Evolutionary conservation across 352 stramenopile species (phyloP), one percentile per base, ranked within the genome.

Genomic region (Phytophthora sp.): DNA sequence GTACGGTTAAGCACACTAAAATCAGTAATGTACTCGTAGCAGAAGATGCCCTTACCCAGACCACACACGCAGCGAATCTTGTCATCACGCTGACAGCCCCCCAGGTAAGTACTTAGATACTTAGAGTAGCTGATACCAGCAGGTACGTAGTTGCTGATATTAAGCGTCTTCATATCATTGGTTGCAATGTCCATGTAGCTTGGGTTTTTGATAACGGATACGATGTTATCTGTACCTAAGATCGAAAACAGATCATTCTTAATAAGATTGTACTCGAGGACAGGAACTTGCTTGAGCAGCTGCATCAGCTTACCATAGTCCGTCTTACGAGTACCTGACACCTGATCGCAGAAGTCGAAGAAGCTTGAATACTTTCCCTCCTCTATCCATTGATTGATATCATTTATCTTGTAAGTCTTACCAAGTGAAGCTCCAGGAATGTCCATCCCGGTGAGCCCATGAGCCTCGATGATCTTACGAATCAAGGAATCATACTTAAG

Each of bases 131-230:
- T 24, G 8, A 17, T 42, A 23, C 35, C 35, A 15, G 13, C 13
- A 15, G 1, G 32, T 38, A 38, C 32, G 18, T 38, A 38, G 18
- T 38, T 42, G 8, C 8, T 15, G 17, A 21, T 42, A 42, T 32
- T 11, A 32, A 32, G 28, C 28, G 11, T 32, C 11, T 6, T 32
- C 6, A 32, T 11, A 11, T 6, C 6, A 6, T 32, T 11, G 71
- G 69, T 70, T 2, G 39, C n/a, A 31, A 77, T 73, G 46, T 63
- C 71, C 64, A 72, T 77, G 34, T 77, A 74, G 5, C 5, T 21
- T 26, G 35, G n/a, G 6, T 10, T 42, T 42, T 42, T 42, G 6
- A 42, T 42, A 7, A 42, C 35, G 28, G 28, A 66, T 43, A 49
- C 31, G 39, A 67, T 59, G 7, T 27, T 62, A 0, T 64, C 51